These are phyloP conservation scores for Leishmania braziliensis DNA, from an alignment of 208 protist genomes.

Conservation along the genomic window DNA sequence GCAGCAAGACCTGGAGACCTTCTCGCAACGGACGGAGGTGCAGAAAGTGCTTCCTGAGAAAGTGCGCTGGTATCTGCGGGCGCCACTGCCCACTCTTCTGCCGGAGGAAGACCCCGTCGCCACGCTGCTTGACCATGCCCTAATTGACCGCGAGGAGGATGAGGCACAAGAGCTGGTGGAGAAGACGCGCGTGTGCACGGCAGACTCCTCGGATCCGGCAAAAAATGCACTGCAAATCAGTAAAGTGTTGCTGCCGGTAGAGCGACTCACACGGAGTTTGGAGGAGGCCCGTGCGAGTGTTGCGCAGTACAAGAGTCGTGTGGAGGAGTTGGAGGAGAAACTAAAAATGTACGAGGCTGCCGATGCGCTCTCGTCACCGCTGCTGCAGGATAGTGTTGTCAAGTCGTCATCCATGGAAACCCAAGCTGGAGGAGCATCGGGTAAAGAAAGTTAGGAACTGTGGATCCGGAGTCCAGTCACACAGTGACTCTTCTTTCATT, in stretches of 20 bases:
- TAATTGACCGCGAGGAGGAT: constrained; percentile 34
- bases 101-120: constrained; percentile 24
- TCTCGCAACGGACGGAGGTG: constrained; percentile 23
- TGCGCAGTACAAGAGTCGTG: constrained; percentile 7
- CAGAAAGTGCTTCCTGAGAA: constrained; percentile 27
- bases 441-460: neutral
- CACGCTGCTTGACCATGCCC: constrained; percentile 33
- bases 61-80: constrained; percentile 28
- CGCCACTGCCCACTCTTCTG: constrained; percentile 17
- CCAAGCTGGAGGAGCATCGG: neutral
- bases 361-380: neutral
- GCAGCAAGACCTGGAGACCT: constrained; percentile 20
- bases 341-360: constrained; percentile 5
- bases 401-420: neutral
- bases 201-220: neutral
- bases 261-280: constrained; percentile 11
- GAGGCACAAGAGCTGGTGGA: constrained; percentile 33
- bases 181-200: constrained; percentile 6
- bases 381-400: neutral
- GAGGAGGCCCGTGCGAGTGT: constrained; percentile 14
- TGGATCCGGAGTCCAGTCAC: neutral
- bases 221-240: constrained; percentile 15
- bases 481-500: neutral
- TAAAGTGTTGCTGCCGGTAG: constrained; percentile 21
- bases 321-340: constrained; percentile 21